Evolutionary conservation across 345 rosid species (phyloP).

Genomic region (Acer saccharum): DNA sequence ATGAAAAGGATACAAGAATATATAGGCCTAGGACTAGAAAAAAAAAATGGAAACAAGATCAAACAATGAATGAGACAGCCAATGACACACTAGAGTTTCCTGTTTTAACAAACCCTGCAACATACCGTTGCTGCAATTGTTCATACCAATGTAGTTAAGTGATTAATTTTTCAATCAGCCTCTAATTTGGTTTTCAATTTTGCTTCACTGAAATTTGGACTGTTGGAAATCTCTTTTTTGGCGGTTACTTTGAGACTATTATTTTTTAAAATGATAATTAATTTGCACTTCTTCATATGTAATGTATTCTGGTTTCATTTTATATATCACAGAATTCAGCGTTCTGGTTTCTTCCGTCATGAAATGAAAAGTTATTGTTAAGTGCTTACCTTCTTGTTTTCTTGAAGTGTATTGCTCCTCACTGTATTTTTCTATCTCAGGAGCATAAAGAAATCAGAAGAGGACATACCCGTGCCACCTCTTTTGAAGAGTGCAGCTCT

Average conservation of each 20-base stretch:
- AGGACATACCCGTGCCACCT: constrained; percentile 88
- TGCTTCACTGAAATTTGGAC: no score
- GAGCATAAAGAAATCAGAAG: constrained; percentile 77
- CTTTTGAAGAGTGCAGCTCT: constrained; percentile 89
- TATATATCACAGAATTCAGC: background rate
- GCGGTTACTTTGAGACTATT: background rate
- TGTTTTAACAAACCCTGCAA: no score
- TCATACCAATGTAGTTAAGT: no score
- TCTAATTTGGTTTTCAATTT: no score
- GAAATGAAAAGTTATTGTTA: background rate
- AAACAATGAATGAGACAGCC: no score
- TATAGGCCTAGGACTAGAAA: no score
- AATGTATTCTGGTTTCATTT: background rate
- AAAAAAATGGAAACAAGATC: no score
- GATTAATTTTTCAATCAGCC: no score
- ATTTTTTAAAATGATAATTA: background rate
- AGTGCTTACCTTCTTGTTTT: background rate
- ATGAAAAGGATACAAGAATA: no score
- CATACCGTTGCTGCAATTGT: no score
- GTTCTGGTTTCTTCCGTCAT: background rate
- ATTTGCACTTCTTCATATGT: background rate
- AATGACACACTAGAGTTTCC: background rate
- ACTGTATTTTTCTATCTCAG: constrained; percentile 32
- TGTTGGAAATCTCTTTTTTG: no score
- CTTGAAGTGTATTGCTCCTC: constrained; percentile 16